Conservation (phyloP, 2,329 filamentous ascomycete species). For the Leptodontidium sp. region DNA sequence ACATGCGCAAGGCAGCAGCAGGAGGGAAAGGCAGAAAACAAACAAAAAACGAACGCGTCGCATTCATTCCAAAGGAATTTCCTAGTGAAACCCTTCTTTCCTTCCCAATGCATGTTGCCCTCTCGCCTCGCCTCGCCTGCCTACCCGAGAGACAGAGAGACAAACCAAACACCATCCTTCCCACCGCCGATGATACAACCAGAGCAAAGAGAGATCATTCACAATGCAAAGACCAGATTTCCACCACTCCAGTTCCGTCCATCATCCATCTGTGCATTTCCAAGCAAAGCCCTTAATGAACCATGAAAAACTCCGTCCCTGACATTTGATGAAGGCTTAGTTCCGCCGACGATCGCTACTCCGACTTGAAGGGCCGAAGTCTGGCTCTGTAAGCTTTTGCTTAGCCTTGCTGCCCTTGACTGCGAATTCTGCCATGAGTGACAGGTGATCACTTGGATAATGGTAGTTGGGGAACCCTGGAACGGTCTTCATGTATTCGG, state of each 20-base stretch:
- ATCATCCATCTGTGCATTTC: slow-evolving; percentile 30
- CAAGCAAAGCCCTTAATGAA: slow-evolving; percentile 31
- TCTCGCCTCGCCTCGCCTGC: slow-evolving; percentile 20
- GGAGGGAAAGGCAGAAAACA: not conserved
- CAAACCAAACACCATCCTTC: slow-evolving; percentile 38
- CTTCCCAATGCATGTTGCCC: slow-evolving; percentile 23
- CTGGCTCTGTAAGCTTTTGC: slow-evolving; percentile 44
- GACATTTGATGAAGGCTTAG: slow-evolving; percentile 19
- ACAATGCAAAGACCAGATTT: slow-evolving; percentile 25
- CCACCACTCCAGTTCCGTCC: slow-evolving; percentile 14
- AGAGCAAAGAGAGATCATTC: slow-evolving; percentile 33
- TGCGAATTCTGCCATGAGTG: slow-evolving; percentile 72
- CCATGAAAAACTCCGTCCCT: slow-evolving; percentile 19
- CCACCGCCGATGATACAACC: slow-evolving; percentile 33
- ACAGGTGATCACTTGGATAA: slow-evolving; percentile 78
- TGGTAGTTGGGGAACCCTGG: slow-evolving; percentile 80
- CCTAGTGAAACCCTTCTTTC: slow-evolving; percentile 23
- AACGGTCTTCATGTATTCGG: slow-evolving; percentile 73
- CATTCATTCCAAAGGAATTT: slow-evolving; percentile 24
- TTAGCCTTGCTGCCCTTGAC: slow-evolving; percentile 68
- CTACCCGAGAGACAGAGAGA: slow-evolving; percentile 26
- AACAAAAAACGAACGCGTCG: slow-evolving; percentile 22
- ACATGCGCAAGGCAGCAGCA: slow-evolving; percentile 8
- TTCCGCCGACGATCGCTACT: slow-evolving; percentile 35
- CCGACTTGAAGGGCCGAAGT: slow-evolving; percentile 46